Conservation (phyloP, 2,329 filamentous ascomycete genomes). For the Trichoderma polysporum region DNA sequence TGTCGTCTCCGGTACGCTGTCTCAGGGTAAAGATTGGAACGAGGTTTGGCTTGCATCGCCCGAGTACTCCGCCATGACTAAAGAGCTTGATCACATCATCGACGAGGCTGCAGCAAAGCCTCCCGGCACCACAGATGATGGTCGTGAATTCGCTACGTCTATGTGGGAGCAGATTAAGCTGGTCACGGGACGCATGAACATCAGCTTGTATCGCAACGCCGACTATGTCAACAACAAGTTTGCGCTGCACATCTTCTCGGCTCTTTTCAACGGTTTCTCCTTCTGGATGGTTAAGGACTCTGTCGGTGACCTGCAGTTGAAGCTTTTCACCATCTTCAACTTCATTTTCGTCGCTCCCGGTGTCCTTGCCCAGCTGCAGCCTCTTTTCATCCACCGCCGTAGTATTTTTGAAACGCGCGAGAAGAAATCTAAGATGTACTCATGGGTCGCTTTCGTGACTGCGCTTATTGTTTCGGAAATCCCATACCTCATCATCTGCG, state of each 20-base stretch:
- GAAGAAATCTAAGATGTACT: conserved; percentile 62
- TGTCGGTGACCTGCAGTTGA: conserved; percentile 51
- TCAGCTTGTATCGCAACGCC: conserved; percentile 63
- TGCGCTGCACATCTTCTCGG: conserved; percentile 52
- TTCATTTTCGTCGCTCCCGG: conserved; percentile 63
- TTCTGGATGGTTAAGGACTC: conserved; percentile 60
- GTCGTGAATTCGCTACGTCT: conserved; percentile 70
- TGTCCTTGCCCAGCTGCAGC: conserved; percentile 58
- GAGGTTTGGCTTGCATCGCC: conserved; percentile 67
- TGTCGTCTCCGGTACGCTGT: conserved; percentile 51
- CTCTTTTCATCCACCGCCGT: conserved; percentile 55
- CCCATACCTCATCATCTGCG: conserved; percentile 47
- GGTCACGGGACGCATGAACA: conserved; percentile 62
- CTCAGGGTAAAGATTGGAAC: conserved; percentile 59
- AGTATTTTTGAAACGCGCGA: conserved; percentile 59
- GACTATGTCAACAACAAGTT: conserved; percentile 68
- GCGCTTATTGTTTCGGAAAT: conserved; percentile 51
- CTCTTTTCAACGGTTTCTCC: conserved; percentile 60
- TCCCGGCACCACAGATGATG: conserved; percentile 43
- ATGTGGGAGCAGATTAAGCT: conserved; percentile 63
- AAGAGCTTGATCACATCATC: conserved; percentile 64
- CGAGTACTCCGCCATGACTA: conserved; percentile 54
- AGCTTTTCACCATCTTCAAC: conserved; percentile 61
- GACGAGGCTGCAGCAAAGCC: conserved; percentile 50
- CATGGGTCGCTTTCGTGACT: conserved; percentile 58